phyloP scores from a whole-genome alignment of 768 basidiomycete species.

The Pilatotrama ljubarskyi region DNA sequence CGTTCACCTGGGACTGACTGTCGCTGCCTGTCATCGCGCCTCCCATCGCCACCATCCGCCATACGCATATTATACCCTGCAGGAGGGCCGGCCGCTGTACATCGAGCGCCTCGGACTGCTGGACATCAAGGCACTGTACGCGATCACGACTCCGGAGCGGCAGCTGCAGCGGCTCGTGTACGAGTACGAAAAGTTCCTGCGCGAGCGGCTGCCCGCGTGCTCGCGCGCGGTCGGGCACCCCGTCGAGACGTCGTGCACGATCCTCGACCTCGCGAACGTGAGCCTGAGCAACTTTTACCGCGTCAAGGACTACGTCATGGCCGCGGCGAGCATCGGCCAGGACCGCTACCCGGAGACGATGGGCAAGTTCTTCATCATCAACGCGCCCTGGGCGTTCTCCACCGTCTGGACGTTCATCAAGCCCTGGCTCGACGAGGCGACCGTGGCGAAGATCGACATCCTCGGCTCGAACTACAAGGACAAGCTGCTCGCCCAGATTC shows the following conservation, averaged over 20 bases:
- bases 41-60: not conserved
- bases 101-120: conserved; percentile 90
- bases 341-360: conserved; percentile 91
- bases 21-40: not conserved
- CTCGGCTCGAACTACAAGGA: conserved; percentile 75
- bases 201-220: conserved; percentile 79
- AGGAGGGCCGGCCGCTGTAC: conserved; percentile 96
- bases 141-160: conserved; percentile 81
- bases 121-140: conserved; percentile 82
- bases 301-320: conserved; percentile 88
- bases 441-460: conserved; percentile 93
- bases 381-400: conserved; percentile 91
- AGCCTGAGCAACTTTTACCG: conserved; percentile 78
- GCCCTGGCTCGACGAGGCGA: conserved; percentile 93
- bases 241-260: conserved; percentile 96
- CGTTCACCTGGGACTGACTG: not conserved
- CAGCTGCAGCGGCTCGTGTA: conserved; percentile 84
- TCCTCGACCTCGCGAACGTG: conserved; percentile 83
- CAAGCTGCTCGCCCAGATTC: conserved; percentile 79
- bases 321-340: conserved; percentile 79
- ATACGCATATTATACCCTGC: conserved; percentile 6
- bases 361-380: conserved; percentile 99
- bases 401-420: conserved; percentile 89
- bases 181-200: conserved; percentile 91
- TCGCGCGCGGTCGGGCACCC: conserved; percentile 73